phyloP scores from a whole-genome alignment of 2,329 filamentous ascomycete species.

The Cytospora piceicola region DNA sequence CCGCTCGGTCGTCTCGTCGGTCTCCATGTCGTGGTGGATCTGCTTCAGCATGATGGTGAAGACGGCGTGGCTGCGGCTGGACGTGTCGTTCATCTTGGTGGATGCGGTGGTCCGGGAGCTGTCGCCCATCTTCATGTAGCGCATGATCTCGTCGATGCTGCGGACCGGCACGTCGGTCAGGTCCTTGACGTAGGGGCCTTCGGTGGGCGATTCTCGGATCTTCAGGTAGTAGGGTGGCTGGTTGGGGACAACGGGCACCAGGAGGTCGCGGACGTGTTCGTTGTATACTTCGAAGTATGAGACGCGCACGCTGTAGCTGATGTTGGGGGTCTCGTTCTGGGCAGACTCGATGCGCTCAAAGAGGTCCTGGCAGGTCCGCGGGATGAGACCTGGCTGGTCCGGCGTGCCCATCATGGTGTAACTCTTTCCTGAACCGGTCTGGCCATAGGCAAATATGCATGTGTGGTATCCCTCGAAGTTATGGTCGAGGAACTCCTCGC shows the following conservation, averaged over 20 bases:
- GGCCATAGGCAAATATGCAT: slow-evolving; percentile 97
- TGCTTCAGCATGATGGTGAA: slow-evolving; percentile 98
- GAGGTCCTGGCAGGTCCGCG: slow-evolving; percentile 91
- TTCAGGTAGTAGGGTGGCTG: slow-evolving; percentile 90
- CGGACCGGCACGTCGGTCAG: slow-evolving; percentile 91
- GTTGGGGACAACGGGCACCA: slow-evolving; percentile 72
- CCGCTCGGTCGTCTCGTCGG: slow-evolving; percentile 96
- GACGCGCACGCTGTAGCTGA: slow-evolving; percentile 95
- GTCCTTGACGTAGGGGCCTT: slow-evolving; percentile 96
- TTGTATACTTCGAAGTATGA: slow-evolving; percentile 99
- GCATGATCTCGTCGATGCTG: slow-evolving; percentile 83
- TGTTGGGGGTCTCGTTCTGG: slow-evolving; percentile 79
- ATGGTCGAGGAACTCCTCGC: slow-evolving; percentile 96
- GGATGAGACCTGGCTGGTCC: slow-evolving; percentile 88
- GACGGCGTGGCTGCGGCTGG: slow-evolving; percentile 92
- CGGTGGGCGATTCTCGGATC: slow-evolving; percentile 91
- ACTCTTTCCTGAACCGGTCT: slow-evolving; percentile 96
- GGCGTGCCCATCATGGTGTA: slow-evolving; percentile 96
- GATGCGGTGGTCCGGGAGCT: slow-evolving; percentile 84
- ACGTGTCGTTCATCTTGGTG: slow-evolving; percentile 99
- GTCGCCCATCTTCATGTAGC: slow-evolving; percentile 90
- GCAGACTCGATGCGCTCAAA: slow-evolving; percentile 88
- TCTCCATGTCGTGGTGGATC: slow-evolving; percentile 95
- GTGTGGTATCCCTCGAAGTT: slow-evolving; percentile 99
- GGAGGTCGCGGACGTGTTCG: slow-evolving; percentile 93